Base-by-base conservation (phyloP, 768 basidiomycete species). In the Termitomyces sp. region DNA sequence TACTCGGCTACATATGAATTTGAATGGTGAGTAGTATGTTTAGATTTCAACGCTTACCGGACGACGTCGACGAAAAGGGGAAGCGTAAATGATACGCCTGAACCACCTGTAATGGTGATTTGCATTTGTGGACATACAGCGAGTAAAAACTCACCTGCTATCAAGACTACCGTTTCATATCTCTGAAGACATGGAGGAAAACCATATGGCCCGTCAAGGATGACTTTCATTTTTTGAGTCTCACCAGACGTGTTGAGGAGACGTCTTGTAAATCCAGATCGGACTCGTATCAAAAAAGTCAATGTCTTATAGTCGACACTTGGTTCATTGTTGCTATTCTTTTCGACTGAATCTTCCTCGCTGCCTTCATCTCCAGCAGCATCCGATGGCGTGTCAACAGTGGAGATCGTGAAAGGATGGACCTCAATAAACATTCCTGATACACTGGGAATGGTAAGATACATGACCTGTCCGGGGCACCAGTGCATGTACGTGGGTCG, bases 331-430 rank as follows among this genome's bases (percentile, higher is more conserved):
- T 53, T 52, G 2, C 6, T 47, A 9, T 49, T 55, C 3, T 56
- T 52, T 2, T 46, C 29, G 0, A 41, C 13, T 10, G 24, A 5
- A 14, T 55, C 53, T n/a, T 29, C 43, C 14, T 59, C 49, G 18
- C 27, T 42, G 22, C 42, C 47, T 12, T 39, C 13, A 22, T 41
- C 47, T 16, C 12, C 22, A 27, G 12, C 13, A 5, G 31, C 20
- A 32, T 16, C n/a, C 41, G 32, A 27, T 32, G 61, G 42, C 13
- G 66, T 64, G 46, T 75, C 71, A 8, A 77, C 64, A n/a, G 71
- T 79, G 6, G 81, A 72, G 55, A 86, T 85, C 0, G 85, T 84
- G 68, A 87, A 86, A 2, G 85, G 85, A 58, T 86, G 85, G 0
- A 80, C 68, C 65, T 86, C 80, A 32, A 79, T 74, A 5, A 79